phyloP scores from a whole-genome alignment of 192 early-diverging fungal species.

The Backusella tuberculispora region DNA sequence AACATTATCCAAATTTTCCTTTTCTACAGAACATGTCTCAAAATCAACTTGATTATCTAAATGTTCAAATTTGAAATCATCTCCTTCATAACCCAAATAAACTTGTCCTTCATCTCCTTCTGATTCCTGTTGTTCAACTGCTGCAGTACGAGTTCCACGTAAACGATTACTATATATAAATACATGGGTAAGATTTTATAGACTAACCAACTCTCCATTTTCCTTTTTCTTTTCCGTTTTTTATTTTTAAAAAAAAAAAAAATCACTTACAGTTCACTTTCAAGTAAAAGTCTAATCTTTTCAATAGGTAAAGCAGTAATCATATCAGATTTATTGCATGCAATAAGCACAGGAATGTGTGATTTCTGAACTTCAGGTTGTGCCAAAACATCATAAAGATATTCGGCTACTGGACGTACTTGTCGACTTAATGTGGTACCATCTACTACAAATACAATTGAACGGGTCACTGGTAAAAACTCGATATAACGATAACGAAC shows the following conservation, averaged over 20 bases:
- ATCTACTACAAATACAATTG: constrained; percentile 83
- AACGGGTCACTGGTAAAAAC: constrained; percentile 66
- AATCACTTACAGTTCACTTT: constrained; percentile 76
- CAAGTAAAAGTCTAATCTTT: constrained; percentile 68
- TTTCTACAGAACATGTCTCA: constrained; percentile 63
- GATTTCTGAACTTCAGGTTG: constrained; percentile 60
- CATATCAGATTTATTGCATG: constrained; percentile 87
- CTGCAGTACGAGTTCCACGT: constrained; percentile 67
- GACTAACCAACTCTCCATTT: background rate
- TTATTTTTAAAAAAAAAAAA: background rate
- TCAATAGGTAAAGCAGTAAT: constrained; percentile 68
- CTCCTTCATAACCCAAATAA: constrained; percentile 82
- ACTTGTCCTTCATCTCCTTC: constrained; percentile 64
- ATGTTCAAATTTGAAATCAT: constrained; percentile 84
- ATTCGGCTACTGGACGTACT: constrained; percentile 69
- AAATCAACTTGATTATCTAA: constrained; percentile 71
- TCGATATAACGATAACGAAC: constrained; percentile 75
- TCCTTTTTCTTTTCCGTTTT: background rate
- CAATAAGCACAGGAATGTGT: constrained; percentile 68
- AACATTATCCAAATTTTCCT: constrained; percentile 60
- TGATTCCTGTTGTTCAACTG: constrained; percentile 64
- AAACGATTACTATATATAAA: constrained; percentile 73
- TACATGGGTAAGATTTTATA: too few species aligned
- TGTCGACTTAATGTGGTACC: constrained; percentile 60
- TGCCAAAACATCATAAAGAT: constrained; percentile 81